A percentile compares a stretch with the other conserved stretches of the same genome.
Conservation (phyloP, 257 asterid species). For the Thymus mandschuricus region DNA sequence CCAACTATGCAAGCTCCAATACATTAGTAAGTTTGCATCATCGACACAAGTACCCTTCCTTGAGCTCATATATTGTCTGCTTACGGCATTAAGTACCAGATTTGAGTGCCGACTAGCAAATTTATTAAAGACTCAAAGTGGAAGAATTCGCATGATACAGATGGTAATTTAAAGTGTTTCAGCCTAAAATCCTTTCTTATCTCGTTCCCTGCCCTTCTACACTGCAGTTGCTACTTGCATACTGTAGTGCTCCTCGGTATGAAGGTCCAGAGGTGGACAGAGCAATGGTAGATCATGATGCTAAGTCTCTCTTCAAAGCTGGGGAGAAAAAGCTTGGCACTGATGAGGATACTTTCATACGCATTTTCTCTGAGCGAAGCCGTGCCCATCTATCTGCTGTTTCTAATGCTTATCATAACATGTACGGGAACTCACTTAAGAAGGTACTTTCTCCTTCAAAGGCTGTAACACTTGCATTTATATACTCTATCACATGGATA, state of each 20-base stretch:
- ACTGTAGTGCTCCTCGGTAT: constrained; percentile 51
- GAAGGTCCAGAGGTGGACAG: constrained; percentile 94
- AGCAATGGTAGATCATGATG: constrained; percentile 71
- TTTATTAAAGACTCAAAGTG: too few relatives aligned
- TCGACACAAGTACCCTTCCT: too few relatives aligned
- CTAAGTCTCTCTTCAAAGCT: constrained; percentile 83
- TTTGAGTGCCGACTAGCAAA: too few relatives aligned
- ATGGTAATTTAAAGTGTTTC: neutral
- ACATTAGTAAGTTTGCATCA: too few relatives aligned
- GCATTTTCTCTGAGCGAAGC: constrained; percentile 72
- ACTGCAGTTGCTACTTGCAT: constrained; percentile 77
- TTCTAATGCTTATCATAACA: constrained; percentile 60
- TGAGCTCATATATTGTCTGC: too few relatives aligned
- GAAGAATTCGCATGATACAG: neutral
- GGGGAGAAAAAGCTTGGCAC: constrained; percentile 94
- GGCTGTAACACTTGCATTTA: constrained; percentile 2
- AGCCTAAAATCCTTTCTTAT: constrained; percentile 7
- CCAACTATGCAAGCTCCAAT: too few relatives aligned
- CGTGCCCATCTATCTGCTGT: constrained; percentile 76
- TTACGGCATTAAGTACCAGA: too few relatives aligned
- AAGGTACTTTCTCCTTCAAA: constrained; percentile 49
- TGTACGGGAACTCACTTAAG: constrained; percentile 67
- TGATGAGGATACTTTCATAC: constrained; percentile 77
- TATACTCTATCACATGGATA: neutral
- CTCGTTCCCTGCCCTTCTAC: neutral